These are phyloP conservation scores for Phialophora tarda DNA, from an alignment of 2,329 filamentous ascomycete species.

Conservation along the genomic window DNA sequence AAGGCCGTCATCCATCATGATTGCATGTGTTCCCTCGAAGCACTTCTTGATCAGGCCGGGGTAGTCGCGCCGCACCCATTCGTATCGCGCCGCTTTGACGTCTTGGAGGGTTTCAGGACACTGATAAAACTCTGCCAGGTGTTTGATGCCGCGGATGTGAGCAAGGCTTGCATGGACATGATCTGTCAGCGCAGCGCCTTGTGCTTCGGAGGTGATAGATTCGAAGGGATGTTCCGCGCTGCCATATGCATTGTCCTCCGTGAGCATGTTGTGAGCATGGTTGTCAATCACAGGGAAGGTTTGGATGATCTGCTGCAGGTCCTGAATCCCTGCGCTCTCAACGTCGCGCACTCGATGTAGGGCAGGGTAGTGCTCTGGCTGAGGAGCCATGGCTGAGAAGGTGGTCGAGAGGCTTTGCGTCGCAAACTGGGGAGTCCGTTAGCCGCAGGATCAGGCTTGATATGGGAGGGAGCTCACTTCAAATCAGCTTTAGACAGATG, in stretches of 20 bases:
- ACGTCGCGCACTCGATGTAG: conserved; percentile 35
- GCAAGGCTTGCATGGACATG: conserved; percentile 68
- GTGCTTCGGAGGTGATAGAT: conserved; percentile 74
- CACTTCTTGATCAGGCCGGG: conserved; percentile 67
- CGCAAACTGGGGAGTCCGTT: not conserved
- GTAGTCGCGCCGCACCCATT: conserved; percentile 57
- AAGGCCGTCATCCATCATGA: conserved; percentile 80
- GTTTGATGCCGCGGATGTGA: conserved; percentile 71
- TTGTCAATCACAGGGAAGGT: conserved; percentile 55
- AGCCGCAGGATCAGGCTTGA: not conserved
- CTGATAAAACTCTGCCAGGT: conserved; percentile 69
- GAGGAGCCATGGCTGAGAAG: conserved; percentile 30
- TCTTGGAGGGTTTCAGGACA: conserved; percentile 68
- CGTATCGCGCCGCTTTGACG: conserved; percentile 56
- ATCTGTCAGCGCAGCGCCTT: conserved; percentile 66
- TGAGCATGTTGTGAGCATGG: conserved; percentile 55
- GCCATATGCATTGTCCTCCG: conserved; percentile 42
- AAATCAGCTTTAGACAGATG: not conserved
- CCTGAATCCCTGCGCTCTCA: conserved; percentile 39
- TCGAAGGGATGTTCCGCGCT: conserved; percentile 55
- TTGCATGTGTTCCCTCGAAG: conserved; percentile 71
- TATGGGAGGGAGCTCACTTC: not conserved
- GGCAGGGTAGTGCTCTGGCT: conserved; percentile 44
- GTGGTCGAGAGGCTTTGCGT: not conserved
- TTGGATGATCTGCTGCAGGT: conserved; percentile 46